Evolutionary conservation across 495 filamentous ascomycete genomes (phyloP).

Genomic region (Penicillium fimorum): DNA sequence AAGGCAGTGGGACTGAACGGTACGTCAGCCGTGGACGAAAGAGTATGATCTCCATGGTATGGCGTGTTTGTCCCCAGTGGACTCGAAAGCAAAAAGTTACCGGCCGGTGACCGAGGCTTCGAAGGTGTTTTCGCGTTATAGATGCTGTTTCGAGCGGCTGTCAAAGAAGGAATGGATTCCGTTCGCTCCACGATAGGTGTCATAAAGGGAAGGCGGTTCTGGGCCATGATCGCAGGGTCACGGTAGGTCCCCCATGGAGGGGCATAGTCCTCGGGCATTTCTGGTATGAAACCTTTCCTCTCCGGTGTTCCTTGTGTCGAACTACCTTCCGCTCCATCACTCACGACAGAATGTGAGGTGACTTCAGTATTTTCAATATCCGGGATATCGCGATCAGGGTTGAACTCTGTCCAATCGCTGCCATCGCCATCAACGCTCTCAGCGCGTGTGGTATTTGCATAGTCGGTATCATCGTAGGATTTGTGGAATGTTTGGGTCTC

Average conservation of each 20-base stretch:
- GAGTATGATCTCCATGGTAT: slow-evolving; percentile 28
- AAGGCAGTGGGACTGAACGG: slow-evolving; percentile 48
- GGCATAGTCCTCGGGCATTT: slow-evolving; percentile 84
- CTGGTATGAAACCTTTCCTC: slow-evolving; percentile 55
- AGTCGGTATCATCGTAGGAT: slow-evolving; percentile 45
- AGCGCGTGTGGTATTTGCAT: slow-evolving; percentile 43
- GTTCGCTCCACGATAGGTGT: slow-evolving; percentile 96
- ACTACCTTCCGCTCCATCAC: slow-evolving; percentile 22
- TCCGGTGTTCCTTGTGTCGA: slow-evolving; percentile 28
- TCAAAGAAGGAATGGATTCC: slow-evolving; percentile 71
- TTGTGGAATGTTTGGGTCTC: slow-evolving; percentile 49
- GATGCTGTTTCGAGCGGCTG: slow-evolving; percentile 52
- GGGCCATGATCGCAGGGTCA: slow-evolving; percentile 70
- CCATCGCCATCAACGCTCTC: slow-evolving; percentile 55
- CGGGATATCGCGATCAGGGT: slow-evolving; percentile 68
- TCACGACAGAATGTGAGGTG: slow-evolving; percentile 34
- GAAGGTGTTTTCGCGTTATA: slow-evolving; percentile 74
- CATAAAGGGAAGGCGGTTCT: slow-evolving; percentile 94
- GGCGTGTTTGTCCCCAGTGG: slow-evolving; percentile 32
- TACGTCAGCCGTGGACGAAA: slow-evolving; percentile 38
- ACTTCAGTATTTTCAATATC: slow-evolving; percentile 32
- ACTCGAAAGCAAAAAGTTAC: slow-evolving; percentile 34
- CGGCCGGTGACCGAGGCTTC: slow-evolving; percentile 40
- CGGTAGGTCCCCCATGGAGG: slow-evolving; percentile 72
- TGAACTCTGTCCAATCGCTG: slow-evolving; percentile 83